Base-by-base conservation (phyloP, 2,329 filamentous ascomycete species). In the Fusarium sp. region DNA sequence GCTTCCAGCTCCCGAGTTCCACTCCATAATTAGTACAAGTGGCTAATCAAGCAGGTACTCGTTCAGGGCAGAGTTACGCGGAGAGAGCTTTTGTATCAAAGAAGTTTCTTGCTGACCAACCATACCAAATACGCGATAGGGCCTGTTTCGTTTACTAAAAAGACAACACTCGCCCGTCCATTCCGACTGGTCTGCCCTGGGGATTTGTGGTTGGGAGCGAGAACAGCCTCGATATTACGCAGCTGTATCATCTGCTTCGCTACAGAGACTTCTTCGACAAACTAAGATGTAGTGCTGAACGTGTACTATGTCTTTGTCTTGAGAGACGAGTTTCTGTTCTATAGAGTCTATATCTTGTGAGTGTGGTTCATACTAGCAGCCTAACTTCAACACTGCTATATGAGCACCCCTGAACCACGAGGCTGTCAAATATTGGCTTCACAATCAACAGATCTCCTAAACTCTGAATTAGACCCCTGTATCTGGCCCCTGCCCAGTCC, bases 1-100 rank as follows among this genome's bases (percentile, higher is more conserved):
- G 66, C 69, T 73, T 70, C 66, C 69, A 69, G 72, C 56, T 74
- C 57, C 72, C 72, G 64, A 69, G 72, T 73, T 75, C 57, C 65
- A 75, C 69, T 73, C 72, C 64, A 73, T 70, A 73, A 73, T 75
- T 75, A 74, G 69, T 53, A 71, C 56, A 48, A 64, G 58, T 59
- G 72, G 65, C 54, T 75, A 75, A 68, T 63, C 50, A 39, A 75
- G 58, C 61, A 75, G 70, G 65, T 66, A 62, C 72, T 67, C 72
- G 45, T 63, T 39, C 58, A 63, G 50, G 72, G 50, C 58, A 60
- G 38, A 70, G 65, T 62, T 75, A 68, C 72, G 66, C 51, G 51
- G 62, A 75, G 62, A 66, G 61, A 70, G 51, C 64, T 58, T 44
- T 26, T 38, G 22, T 44, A 44, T 50, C 54, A 26, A 69, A 48